Conservation (phyloP, 148 eudicot genomes). For the Camellia sinensis region DNA sequence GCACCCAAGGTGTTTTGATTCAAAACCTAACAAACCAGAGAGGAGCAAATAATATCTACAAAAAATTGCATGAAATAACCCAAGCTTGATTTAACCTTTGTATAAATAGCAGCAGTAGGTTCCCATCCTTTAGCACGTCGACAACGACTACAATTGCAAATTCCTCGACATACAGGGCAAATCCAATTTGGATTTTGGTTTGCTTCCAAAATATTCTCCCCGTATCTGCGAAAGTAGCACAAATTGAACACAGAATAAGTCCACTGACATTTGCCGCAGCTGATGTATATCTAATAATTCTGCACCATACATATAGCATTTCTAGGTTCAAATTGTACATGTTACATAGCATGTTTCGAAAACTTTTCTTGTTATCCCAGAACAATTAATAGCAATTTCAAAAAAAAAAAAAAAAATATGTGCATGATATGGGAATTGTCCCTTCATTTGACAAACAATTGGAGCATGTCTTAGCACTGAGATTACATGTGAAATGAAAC, state of each 20-base stretch:
- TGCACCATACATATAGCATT: not conserved
- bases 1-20: not conserved
- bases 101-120: slow-evolving; percentile 40
- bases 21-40: not conserved
- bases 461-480: not conserved
- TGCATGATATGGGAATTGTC: not conserved
- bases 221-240: slow-evolving; percentile 46
- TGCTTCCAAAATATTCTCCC: slow-evolving; percentile 68
- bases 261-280: not conserved
- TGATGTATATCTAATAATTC: not conserved
- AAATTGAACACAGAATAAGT: not conserved
- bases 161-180: slow-evolving; percentile 74
- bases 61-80: not conserved
- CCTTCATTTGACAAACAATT: not conserved
- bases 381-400: not conserved
- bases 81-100: slow-evolving; percentile 35
- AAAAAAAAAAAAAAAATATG: not conserved
- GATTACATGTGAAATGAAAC: not conserved
- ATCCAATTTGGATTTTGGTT: slow-evolving; percentile 46
- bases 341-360: not conserved
- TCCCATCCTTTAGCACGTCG: slow-evolving; percentile 68
- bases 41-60: not conserved
- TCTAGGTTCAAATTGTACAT: not conserved
- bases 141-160: slow-evolving; percentile 85
- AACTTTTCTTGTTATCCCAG: not conserved